Evolutionary conservation across 768 basidiomycete genomes (phyloP), one percentile per base, ranked within the genome.

Genomic region (Fistulinella prunicolor): DNA sequence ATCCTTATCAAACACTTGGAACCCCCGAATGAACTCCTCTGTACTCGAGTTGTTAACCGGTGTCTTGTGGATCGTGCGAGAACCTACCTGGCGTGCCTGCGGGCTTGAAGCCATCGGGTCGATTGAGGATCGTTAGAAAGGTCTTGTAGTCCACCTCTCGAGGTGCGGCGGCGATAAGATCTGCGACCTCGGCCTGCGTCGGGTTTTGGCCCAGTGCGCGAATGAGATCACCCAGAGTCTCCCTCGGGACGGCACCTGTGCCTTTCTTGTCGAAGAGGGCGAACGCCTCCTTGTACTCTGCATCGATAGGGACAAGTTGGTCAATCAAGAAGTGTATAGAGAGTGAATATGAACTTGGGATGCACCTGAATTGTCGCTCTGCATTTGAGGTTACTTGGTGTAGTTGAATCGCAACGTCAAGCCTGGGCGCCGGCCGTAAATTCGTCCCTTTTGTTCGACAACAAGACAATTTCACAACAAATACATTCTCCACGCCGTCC

Each of bases 1-100:
- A 39, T 84, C 83, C 77, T 67, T 87, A 71, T 98, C 95, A 58
- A 99, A 98, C 10, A 98, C 95, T 60, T 97, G 94, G 80, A 99
- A 99, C 9, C 94, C 96, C 41, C 96, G 92, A 62, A 97, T 92
- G 73, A 99, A 99, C 64, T 99, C 96, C 78, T 97, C 95, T 95
- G 65, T 17, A n/a, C 32, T 38, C 10, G 34, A 20, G n/a, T n/a
- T n/a, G n/a, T n/a, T n/a, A n/a, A n/a, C n/a, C n/a, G n/a, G n/a
- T n/a, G n/a, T n/a, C n/a, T n/a, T n/a, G n/a, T n/a, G n/a, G n/a
- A n/a, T n/a, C n/a, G n/a, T n/a, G n/a, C n/a, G n/a, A n/a, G 22
- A 19, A 34, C 81, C 58, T 47, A 92, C 94, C 93, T 50, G 92
- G 89, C 37, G 94, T 95, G 4, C 94, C 94, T 10, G 94, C 93